Percentiles rank a stretch among this genome's conserved stretches.
Evolutionary conservation across 2,329 filamentous ascomycete genomes (phyloP).

Genomic region (Hymenoscyphus scutula): DNA sequence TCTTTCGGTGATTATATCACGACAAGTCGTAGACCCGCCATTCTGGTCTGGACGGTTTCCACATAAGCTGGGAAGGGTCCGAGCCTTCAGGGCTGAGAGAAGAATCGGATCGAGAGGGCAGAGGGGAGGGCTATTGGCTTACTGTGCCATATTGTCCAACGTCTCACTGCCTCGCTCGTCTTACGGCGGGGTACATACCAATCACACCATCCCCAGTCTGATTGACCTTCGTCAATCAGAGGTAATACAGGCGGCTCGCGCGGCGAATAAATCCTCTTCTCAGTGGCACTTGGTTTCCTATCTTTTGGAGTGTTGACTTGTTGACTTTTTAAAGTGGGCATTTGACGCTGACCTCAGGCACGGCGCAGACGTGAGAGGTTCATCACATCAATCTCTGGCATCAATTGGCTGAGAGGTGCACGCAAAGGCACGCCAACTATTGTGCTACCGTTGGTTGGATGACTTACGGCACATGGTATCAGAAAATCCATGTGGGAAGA

Average conservation of each 20-base stretch:
- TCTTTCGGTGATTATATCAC: background rate
- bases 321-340: too few species aligned
- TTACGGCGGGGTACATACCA: constrained; percentile 2
- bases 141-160: background rate
- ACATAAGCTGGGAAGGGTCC: background rate
- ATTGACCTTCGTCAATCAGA: background rate
- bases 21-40: background rate
- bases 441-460: background rate
- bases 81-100: background rate
- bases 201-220: background rate
- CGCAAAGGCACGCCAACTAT: background rate
- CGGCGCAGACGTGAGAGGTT: background rate
- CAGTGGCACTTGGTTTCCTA: background rate
- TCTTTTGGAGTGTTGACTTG: background rate
- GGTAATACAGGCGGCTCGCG: constrained; percentile 8
- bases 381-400: background rate
- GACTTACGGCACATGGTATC: background rate
- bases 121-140: background rate
- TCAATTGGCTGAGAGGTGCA: background rate
- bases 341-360: background rate
- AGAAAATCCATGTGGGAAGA: background rate
- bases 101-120: too few species aligned
- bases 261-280: background rate
- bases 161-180: background rate
- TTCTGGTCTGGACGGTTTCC: background rate